Percentiles rank a stretch among this genome's conserved stretches.
These are phyloP conservation scores for Paxillus ammoniavirescens DNA, from an alignment of 768 basidiomycete species.

Conservation along the genomic window DNA sequence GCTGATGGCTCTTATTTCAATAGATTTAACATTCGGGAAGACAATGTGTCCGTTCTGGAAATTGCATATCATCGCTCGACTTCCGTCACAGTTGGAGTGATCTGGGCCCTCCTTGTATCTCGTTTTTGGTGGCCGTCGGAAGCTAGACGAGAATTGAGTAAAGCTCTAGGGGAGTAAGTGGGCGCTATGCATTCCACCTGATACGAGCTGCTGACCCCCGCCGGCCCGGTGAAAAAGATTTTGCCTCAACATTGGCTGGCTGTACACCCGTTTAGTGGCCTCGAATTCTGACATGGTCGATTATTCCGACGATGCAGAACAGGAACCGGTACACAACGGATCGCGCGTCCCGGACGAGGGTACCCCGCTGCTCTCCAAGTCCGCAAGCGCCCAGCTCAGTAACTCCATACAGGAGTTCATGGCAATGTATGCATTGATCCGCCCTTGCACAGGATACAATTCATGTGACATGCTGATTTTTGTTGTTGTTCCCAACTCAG, in stretches of 20 bases:
- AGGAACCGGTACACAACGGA: conserved; percentile 3
- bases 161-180: conserved; percentile 82
- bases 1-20: not conserved
- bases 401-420: conserved; percentile 83
- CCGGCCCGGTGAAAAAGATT: conserved; percentile 50
- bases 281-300: conserved; percentile 76
- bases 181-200: not conserved
- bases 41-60: conserved; percentile 56
- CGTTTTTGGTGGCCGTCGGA: conserved; percentile 96
- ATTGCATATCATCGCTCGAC: conserved; percentile 78
- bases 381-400: conserved; percentile 44
- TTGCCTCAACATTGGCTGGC: conserved; percentile 90
- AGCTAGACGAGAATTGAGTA: conserved; percentile 83
- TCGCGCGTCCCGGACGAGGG: conserved; percentile 24
- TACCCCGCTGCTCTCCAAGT: conserved; percentile 32
- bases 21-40: conserved; percentile 79
- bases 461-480: conserved; percentile 2
- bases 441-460: not conserved
- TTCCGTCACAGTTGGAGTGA: conserved; percentile 80
- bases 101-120: conserved; percentile 88
- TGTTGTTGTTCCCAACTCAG: conserved; percentile 36
- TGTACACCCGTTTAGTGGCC: conserved; percentile 89
- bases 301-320: conserved; percentile 26
- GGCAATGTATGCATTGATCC: conserved; percentile 66
- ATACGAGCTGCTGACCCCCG: not conserved